Conservation (phyloP, 371 early-diverging fungal species). For the Mortierella sp. region DNA sequence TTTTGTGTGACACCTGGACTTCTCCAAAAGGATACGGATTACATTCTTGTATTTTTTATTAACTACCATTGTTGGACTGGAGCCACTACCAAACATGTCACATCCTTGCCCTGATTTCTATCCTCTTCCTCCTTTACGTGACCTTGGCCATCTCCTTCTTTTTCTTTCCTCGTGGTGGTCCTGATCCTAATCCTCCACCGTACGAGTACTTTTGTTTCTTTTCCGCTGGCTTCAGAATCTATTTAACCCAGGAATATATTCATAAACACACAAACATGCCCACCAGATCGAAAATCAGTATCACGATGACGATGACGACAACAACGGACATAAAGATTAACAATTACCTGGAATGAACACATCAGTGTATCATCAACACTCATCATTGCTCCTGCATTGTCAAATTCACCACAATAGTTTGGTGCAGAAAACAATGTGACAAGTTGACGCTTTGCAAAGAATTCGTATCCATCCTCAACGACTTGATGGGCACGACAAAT, state of each 20-base stretch:
- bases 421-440: conserved; percentile 67
- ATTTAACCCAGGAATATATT: neutral
- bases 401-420: conserved; percentile 35
- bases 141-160: conserved; percentile 47
- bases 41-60: neutral
- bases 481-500: conserved; percentile 98
- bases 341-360: conserved; percentile 81
- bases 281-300: too few relatives aligned
- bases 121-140: conserved; percentile 8
- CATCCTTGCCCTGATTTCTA: conserved; percentile 9
- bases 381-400: conserved; percentile 98
- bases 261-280: neutral
- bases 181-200: conserved; percentile 28
- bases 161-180: conserved; percentile 40
- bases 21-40: neutral
- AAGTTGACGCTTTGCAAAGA: conserved; percentile 92
- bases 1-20: neutral
- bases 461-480: conserved; percentile 96
- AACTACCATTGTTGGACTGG: neutral
- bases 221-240: conserved; percentile 49
- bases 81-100: neutral
- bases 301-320: too few relatives aligned
- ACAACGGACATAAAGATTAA: neutral
- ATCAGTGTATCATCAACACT: conserved; percentile 95
- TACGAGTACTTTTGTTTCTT: conserved; percentile 51